Conservation (phyloP, 176 grass and related monocot genomes). For the Oryza officinalis region DNA sequence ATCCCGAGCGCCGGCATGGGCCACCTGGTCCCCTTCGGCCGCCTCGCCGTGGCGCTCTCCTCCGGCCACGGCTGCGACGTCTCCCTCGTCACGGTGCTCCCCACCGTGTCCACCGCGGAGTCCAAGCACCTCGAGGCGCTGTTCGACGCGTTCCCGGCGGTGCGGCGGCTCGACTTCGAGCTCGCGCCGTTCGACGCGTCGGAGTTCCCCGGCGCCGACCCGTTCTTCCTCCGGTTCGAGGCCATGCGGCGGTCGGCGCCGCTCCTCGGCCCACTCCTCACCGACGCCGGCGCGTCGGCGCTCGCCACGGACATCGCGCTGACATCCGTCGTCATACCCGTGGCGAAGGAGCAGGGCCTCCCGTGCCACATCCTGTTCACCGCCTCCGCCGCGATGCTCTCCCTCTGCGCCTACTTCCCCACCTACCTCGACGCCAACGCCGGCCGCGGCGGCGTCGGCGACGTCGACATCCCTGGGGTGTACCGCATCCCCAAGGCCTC, state of each 20-base stretch:
- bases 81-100: slow-evolving; percentile 46
- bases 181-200: slow-evolving; percentile 55
- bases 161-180: slow-evolving; percentile 49
- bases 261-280: slow-evolving; percentile 44
- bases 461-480: slow-evolving; percentile 57
- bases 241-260: slow-evolving; percentile 52
- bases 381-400: slow-evolving; percentile 64
- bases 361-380: slow-evolving; percentile 71
- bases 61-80: slow-evolving; percentile 50
- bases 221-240: slow-evolving; percentile 74
- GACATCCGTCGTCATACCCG: slow-evolving; percentile 37
- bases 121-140: slow-evolving; percentile 34
- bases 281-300: slow-evolving; percentile 36
- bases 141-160: slow-evolving; percentile 38
- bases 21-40: slow-evolving; percentile 65
- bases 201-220: slow-evolving; percentile 48
- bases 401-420: slow-evolving; percentile 54
- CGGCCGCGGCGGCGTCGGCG: neutral
- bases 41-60: slow-evolving; percentile 53
- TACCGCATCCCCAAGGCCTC: slow-evolving; percentile 34
- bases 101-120: slow-evolving; percentile 70
- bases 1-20: slow-evolving; percentile 84
- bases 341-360: slow-evolving; percentile 33
- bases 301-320: slow-evolving; percentile 57
- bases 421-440: slow-evolving; percentile 35